Evolutionary conservation across 2,329 filamentous ascomycete species (phyloP), one percentile per base, ranked within the genome.

Genomic region (Achaetomium macrosporum): DNA sequence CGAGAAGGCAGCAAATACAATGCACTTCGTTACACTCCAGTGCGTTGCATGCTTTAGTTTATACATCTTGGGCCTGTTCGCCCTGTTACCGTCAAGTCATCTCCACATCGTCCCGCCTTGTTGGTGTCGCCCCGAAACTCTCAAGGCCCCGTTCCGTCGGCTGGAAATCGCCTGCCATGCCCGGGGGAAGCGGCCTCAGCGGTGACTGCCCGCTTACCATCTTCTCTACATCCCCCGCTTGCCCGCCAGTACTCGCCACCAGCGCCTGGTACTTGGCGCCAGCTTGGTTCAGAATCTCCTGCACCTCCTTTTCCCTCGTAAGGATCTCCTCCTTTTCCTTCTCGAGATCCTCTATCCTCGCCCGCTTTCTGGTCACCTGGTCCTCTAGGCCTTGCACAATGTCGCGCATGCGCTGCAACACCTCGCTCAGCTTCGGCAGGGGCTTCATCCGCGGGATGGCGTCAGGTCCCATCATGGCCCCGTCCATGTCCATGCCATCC

Each of bases 231-330:
- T 63, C 58, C 11, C 39, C 50, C 10, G 35, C 55, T 15, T 42
- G 47, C 12, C 49, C 59, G 6, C 47, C 55, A 1, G 43, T 47
- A 10, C 15, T 59, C 0, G 68, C 71, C 61, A 77, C 68, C 0
- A 68, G 71, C 15, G 74, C 69, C 54, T 76, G 73, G 45, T 79
- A 79, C 57, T 76, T 78, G 55, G 88, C 83, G 0, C 88, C 90
- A 0, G 90, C 88, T 66, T 93, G 85, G 65, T 90, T 85, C 48
- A 97, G 72, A 50, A 95, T 72, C 17, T 78, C 77, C 69, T 96
- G 91, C 0, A 96, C 86, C 67, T 93, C 88, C 5, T 75, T 78
- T 69, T 96, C 88, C 53, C 90, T 77, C 57, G 78, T 75, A 5
- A 78, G 70, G 40, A 96, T 78, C 30, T 87, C 80, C 3, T 75